A percentile compares a stretch with the other conserved stretches of the same genome.
phyloP scores from a whole-genome alignment of 2,329 filamentous ascomycete genomes.

The Phyllosticta citrichinensis region DNA sequence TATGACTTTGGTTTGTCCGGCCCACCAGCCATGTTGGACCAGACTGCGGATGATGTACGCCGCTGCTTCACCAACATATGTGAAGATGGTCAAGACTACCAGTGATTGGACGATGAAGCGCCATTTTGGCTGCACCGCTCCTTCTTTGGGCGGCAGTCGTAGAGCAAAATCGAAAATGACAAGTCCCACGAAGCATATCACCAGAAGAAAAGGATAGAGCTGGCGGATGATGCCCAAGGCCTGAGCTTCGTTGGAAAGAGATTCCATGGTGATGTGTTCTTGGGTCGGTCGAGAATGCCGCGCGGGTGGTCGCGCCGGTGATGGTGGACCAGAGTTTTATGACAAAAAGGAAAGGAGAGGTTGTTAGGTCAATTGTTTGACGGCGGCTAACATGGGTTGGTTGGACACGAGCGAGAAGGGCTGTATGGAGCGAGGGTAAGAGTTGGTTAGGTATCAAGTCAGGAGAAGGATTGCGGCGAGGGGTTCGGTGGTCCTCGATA shows the following conservation, averaged over 20 bases:
- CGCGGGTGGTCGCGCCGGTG: background rate
- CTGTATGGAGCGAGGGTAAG: background rate
- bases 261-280: conserved; percentile 3
- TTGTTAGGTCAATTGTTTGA: background rate
- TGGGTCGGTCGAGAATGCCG: background rate
- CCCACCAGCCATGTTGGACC: conserved; percentile 19
- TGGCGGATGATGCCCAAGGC: conserved; percentile 6
- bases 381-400: background rate
- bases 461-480: background rate
- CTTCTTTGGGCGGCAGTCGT: conserved; percentile 1
- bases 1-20: conserved; percentile 24
- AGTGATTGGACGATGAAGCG: background rate
- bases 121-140: background rate
- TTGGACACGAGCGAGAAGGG: background rate
- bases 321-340: background rate
- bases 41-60: conserved; percentile 22
- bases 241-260: background rate
- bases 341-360: background rate
- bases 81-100: conserved; percentile 1
- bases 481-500: background rate
- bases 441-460: background rate
- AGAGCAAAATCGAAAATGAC: conserved; percentile 6
- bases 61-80: conserved; percentile 8
- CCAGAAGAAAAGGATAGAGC: background rate
- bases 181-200: background rate